These are phyloP conservation scores for Mycena metata DNA, from an alignment of 768 basidiomycete species.

Conservation along the genomic window DNA sequence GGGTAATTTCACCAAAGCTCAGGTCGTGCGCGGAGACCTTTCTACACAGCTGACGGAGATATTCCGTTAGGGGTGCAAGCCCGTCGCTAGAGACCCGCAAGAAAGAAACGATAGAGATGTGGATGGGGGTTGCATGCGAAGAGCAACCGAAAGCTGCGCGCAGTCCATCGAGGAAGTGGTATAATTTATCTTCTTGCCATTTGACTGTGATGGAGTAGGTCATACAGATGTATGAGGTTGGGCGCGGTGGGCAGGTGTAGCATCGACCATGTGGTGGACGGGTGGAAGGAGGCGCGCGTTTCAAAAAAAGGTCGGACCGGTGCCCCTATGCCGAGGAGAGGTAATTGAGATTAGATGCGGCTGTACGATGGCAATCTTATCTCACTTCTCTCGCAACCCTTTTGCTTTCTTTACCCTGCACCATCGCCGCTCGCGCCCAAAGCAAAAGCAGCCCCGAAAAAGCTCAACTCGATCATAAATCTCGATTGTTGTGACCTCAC, in stretches of 20 bases:
- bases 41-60: not conserved
- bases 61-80: not conserved
- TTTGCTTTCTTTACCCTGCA: too few relatives aligned
- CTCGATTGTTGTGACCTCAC: too few relatives aligned
- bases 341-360: too few relatives aligned
- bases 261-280: constrained; percentile 1
- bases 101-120: constrained; percentile 19
- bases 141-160: constrained; percentile 10
- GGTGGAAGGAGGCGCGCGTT: too few relatives aligned
- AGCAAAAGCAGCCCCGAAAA: too few relatives aligned
- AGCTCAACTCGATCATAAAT: too few relatives aligned
- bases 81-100: not conserved
- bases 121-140: not conserved
- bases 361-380: too few relatives aligned
- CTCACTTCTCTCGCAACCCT: too few relatives aligned
- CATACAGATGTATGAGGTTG: not conserved
- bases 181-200: constrained; percentile 17
- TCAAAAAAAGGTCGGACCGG: too few relatives aligned
- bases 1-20: not conserved
- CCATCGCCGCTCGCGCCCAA: too few relatives aligned
- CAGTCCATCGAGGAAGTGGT: constrained; percentile 12
- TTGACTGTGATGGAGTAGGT: constrained; percentile 30
- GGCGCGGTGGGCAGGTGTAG: not conserved
- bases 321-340: too few relatives aligned
- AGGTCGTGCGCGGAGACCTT: not conserved